Evolutionary conservation across 768 basidiomycete species (phyloP).

Genomic region (Naematelia encephala): DNA sequence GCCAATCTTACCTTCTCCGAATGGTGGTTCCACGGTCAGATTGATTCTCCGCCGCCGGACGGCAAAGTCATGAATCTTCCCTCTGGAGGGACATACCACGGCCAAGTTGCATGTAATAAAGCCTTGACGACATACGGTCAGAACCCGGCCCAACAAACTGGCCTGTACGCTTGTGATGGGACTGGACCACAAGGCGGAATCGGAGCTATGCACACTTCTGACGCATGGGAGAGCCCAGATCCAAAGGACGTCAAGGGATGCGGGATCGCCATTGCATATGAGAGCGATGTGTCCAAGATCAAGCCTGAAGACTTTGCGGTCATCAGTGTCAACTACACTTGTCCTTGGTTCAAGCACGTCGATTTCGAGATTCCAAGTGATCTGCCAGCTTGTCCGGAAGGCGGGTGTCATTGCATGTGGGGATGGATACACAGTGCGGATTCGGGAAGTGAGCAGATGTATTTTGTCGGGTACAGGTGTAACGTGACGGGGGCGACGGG

Average conservation of each 20-base stretch:
- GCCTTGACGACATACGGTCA: conserved; percentile 32
- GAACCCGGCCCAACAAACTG: conserved; percentile 26
- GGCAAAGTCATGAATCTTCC: conserved; percentile 42
- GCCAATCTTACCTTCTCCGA: conserved; percentile 34
- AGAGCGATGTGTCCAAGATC: conserved; percentile 33
- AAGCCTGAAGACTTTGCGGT: conserved; percentile 41
- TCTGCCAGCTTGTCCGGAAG: conserved; percentile 46
- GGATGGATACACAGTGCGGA: conserved; percentile 45
- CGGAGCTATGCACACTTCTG: conserved; percentile 47
- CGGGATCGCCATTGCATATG: conserved; percentile 41
- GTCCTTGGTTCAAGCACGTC: conserved; percentile 46
- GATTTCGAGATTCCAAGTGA: conserved; percentile 47
- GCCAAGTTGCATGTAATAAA: conserved; percentile 43
- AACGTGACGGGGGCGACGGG: conserved; percentile 42
- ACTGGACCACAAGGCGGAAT: no score
- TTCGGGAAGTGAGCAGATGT: conserved; percentile 41
- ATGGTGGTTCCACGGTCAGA: conserved; percentile 50
- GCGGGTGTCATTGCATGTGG: conserved; percentile 48
- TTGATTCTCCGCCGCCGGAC: conserved; percentile 36
- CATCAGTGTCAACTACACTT: conserved; percentile 36
- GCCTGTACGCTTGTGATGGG: conserved; percentile 42
- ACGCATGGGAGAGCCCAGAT: conserved; percentile 30
- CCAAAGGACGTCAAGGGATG: conserved; percentile 44
- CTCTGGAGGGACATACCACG: conserved; percentile 39
- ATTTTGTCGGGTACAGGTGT: conserved; percentile 42